Evolutionary conservation across 345 rosid species (phyloP), one percentile per base, ranked within the genome.

Genomic region (Citrus trifoliata): DNA sequence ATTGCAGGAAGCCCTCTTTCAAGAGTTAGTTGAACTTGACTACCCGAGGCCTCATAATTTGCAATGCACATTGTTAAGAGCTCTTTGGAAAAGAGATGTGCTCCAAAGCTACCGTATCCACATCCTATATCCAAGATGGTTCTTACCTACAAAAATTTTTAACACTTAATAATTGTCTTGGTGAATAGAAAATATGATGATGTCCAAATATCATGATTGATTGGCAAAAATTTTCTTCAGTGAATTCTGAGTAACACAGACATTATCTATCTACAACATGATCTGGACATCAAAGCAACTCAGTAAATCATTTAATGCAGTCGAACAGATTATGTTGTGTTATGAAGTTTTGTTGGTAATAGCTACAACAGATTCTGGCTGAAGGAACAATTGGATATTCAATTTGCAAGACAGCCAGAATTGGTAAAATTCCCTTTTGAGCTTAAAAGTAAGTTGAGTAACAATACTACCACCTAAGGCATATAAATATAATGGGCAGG

Each of bases 31-130:
- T 97, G 98, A 82, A 94, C 98, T 86, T 97, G 99, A 79, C 99
- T 97, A 76, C 99, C 99, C 4, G 98, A 89, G 40, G 98, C 82
- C 85, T 97, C 99, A 76, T 92, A 93, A 85, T 92, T 86, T 12
- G 99, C 99, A 62, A 97, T 88, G 89, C 99, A 97, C 97, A 97
- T 89, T 7, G 99, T 93, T 79, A 97, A 81, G 55, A 97, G 87
- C 70, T 90, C 92, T 68, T 90, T 92, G 8, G 97, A 91, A 37
- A 87, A 86, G 60, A 94, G 91, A 88, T 94, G 99, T 30, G 99
- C 99, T 59, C 99, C 99, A 83, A 93, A 97, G 91, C 99, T 97
- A 75, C 99, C 98, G 75, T 93, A 97, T 82, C 99, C 99, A 81
- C 99, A 97, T 77, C 98, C 99, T 82, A 97, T 90, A 83, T 97